A percentile compares a stretch with the other conserved stretches of the same genome.
Evolutionary conservation across 805 yeast genomes (phyloP).

Genomic region (Yamadazyma insecticola): DNA sequence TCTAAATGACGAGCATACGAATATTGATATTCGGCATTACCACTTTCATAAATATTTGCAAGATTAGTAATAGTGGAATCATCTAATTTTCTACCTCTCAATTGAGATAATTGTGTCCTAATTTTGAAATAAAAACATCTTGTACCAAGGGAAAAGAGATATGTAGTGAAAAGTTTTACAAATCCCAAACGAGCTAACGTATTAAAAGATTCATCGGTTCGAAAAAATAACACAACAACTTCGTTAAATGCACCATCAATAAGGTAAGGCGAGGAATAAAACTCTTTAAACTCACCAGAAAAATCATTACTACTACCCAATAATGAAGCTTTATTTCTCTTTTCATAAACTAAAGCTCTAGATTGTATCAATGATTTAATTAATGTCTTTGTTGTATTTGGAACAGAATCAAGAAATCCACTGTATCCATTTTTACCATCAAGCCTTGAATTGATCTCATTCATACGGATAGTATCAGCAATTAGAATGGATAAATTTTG

Average conservation of each 20-base stretch:
- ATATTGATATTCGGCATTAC: constrained; percentile 5
- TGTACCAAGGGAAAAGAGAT: constrained; percentile 17
- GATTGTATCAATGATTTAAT: constrained; percentile 42
- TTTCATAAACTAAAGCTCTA: constrained; percentile 15
- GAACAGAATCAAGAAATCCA: constrained; percentile 20
- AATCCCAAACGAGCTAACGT: constrained; percentile 29
- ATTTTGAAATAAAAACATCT: no score
- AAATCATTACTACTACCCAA: constrained; percentile 7
- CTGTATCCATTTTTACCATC: constrained; percentile 26
- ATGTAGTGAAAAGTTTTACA: constrained; percentile 22
- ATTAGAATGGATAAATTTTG: constrained; percentile 23
- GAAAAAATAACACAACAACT: constrained; percentile 35
- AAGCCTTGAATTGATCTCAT: constrained; percentile 56
- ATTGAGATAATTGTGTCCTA: not conserved
- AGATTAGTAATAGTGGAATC: constrained; percentile 1
- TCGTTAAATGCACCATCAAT: constrained; percentile 36
- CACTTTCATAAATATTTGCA: constrained; percentile 5
- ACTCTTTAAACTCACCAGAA: constrained; percentile 14
- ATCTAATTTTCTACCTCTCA: constrained; percentile 1
- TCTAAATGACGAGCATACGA: constrained; percentile 2
- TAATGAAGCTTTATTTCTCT: constrained; percentile 10
- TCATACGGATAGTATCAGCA: constrained; percentile 51
- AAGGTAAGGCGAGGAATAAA: constrained; percentile 19
- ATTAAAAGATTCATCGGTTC: constrained; percentile 41
- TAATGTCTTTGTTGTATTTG: constrained; percentile 25